Evolutionary conservation across 768 basidiomycete species (phyloP).

Genomic region (Serendipita sp.): DNA sequence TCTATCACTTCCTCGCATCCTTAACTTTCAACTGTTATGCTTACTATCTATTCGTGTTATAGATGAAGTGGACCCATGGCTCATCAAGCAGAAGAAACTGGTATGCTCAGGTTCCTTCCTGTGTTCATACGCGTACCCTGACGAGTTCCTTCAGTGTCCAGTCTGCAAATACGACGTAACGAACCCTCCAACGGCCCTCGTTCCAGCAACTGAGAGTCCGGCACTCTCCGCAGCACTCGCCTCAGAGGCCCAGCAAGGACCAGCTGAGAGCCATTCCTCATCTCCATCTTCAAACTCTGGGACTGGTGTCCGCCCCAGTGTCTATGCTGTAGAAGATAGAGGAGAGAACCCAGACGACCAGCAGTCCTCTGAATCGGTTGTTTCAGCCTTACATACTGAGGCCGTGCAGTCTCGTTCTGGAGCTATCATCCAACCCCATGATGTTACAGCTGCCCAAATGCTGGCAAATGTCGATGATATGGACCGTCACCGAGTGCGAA

Average conservation of each 20-base stretch:
- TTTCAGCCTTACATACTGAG: neutral
- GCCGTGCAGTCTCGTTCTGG: neutral
- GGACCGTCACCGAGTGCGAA: too few species aligned
- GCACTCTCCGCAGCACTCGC: neutral
- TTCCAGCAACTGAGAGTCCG: neutral
- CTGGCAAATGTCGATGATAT: neutral
- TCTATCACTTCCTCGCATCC: too few species aligned
- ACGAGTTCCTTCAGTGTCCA: conserved; percentile 46
- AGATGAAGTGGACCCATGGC: conserved; percentile 80
- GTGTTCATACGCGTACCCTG: conserved; percentile 3
- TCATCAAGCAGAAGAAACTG: conserved; percentile 82
- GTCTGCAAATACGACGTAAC: conserved; percentile 90
- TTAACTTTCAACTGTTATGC: too few species aligned
- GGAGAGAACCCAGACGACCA: neutral
- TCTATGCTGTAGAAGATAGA: neutral
- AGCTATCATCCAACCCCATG: too few species aligned
- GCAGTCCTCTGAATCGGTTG: neutral
- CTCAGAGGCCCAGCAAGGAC: neutral
- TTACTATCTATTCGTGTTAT: too few species aligned
- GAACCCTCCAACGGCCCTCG: conserved; percentile 13
- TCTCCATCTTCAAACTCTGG: neutral
- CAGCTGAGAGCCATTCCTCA: neutral
- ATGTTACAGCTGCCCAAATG: neutral
- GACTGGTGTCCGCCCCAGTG: neutral
- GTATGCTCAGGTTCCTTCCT: conserved; percentile 32